phyloP scores from a whole-genome alignment of 148 eudicot genomes.

The Silene conica region DNA sequence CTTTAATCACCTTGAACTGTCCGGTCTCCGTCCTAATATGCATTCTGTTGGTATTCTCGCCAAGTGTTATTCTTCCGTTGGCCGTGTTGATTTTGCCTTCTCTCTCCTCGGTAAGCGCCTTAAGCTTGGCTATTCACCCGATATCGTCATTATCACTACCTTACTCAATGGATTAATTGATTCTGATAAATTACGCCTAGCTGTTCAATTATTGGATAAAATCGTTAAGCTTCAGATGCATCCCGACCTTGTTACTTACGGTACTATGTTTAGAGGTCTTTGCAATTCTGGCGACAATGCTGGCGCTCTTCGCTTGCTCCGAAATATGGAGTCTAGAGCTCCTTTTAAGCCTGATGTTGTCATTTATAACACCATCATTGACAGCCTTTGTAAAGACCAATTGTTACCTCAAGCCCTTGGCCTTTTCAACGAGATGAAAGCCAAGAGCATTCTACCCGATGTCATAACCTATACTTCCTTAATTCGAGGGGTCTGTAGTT shows the following conservation, averaged over 20 bases:
- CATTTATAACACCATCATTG: slow-evolving; percentile 19
- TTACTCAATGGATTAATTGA: no score
- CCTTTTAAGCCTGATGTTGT: slow-evolving; percentile 4
- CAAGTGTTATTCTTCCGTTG: no score
- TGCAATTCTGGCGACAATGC: slow-evolving; percentile 7
- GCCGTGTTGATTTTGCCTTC: no score
- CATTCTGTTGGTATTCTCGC: no score
- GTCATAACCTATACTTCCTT: slow-evolving; percentile 16
- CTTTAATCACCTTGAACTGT: no score
- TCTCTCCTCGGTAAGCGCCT: no score
- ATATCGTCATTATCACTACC: no score
- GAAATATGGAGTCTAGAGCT: slow-evolving; percentile 10
- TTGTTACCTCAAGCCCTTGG: slow-evolving; percentile 1
- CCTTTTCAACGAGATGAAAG: slow-evolving; percentile 16
- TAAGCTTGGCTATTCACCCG: no score
- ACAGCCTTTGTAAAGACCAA: slow-evolving; percentile 20
- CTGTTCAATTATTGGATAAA: no score
- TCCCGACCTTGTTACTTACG: neutral
- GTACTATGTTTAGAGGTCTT: slow-evolving; percentile 1
- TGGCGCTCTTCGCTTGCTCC: slow-evolving; percentile 13
- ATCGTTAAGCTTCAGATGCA: no score
- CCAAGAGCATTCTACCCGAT: slow-evolving; percentile 8
- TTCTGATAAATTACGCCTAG: no score
- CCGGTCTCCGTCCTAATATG: no score
- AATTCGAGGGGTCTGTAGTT: slow-evolving; percentile 15